Base-by-base conservation (phyloP, 208 protist genomes). In the Trypanosoma vivax region DNA sequence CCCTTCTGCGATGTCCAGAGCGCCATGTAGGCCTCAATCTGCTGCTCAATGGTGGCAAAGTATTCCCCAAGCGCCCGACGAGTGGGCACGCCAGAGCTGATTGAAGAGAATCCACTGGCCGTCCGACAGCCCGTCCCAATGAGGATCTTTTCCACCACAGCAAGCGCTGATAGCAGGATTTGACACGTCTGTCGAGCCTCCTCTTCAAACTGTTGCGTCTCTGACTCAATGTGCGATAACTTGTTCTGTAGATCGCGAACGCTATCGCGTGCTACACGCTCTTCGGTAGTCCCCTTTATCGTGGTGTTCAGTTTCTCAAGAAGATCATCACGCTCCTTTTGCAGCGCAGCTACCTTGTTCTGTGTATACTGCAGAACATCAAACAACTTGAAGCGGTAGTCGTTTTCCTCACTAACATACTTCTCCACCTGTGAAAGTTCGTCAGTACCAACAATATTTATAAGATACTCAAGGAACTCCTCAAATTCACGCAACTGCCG, bases 21-120 rank as follows among this genome's bases (percentile, higher is more conserved):
- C 2, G 83, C 21, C 28, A 94, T 57, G 50, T 86, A 89, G 64
- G 92, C 87, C 57, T 92, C 78, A 14, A 74, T 27, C 18, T 83
- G 67, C 25, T 89, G 79, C 35, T 93, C 83, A 21, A 94, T 60
- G 7, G 85, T 25, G 7, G 69, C 66, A 6, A 96, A 71, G 14
- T 56, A 78, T 5, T 47, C 18, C 14, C 61, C 34, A 13, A 76
- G 25, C 5, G 54, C 83, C 6, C 50, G 54, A 16, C 41, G 67
- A 21, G 70, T 65, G 0, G 85, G 65, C 0, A 31, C 47, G 13
- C 61, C 53, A 10, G 68, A 24, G 11, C 79, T 79, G 0, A 42
- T 18, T 0, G 39, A 18, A 13, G 59, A 30, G 79, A 57, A 10
- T 61, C 58, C 31, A 18, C 47, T 0, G 43, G 29, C 4, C n/a